Evolutionary conservation across 2,329 filamentous ascomycete genomes (phyloP), one percentile per base, ranked within the genome.

Genomic region (Leptographium lundbergii): DNA sequence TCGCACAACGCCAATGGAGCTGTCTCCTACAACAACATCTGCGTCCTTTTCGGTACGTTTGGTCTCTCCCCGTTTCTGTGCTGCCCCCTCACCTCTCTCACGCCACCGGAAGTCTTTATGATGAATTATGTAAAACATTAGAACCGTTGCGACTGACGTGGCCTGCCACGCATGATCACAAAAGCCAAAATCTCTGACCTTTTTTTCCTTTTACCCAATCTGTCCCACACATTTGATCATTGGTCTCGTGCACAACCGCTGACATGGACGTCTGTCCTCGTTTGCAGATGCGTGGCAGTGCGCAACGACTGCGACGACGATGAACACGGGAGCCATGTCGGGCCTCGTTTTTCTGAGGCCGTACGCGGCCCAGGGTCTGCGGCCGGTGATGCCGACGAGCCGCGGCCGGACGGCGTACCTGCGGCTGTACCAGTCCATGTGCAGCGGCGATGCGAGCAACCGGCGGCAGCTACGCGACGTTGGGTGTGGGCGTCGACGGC

Each of bases 131-230:
- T 71, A 74, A 70, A 73, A 72, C 74, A 74, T 74, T 74, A 80
- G 77, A 80, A 80, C 77, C 77, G 77, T 79, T 80, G 77, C 78
- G 76, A 80, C 74, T 80, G 77, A 81, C 75, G 74, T 71, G 72
- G 71, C 65, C 61, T 65, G 52, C 70, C 73, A 71, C 75, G 75
- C 69, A 71, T 80, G 77, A 81, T 79, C 75, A 75, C 70, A 78
- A 72, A 70, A 72, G 75, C 74, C 76, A 73, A 70, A 70, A 68
- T 68, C 73, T 74, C 67, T 69, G 63, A 68, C 54, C 25, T 22
- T 42, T 19, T 11, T 14, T 29, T 22, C 32, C n/a, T 32, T 54
- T 5, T 27, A 29, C 24, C 57, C 36, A 29, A 42, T 13, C 13
- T 13, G 34, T 3, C 19, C 27, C 32, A 3, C 10, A 45, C 42